Evolutionary conservation across 768 basidiomycete species (phyloP).

Genomic region (Mrakia blollopis): DNA sequence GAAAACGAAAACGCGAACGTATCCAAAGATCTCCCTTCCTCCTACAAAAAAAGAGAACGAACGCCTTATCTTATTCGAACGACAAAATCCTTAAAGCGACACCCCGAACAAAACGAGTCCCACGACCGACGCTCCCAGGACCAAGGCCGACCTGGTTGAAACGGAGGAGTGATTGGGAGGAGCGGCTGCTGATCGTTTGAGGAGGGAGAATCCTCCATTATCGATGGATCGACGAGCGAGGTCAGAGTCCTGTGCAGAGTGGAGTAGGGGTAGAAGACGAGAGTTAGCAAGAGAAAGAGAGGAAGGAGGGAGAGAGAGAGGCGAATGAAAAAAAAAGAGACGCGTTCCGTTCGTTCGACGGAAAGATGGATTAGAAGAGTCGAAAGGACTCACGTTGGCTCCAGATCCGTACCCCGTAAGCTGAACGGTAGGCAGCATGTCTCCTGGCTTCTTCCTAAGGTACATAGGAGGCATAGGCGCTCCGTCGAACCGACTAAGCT

Average conservation of each 20-base stretch:
- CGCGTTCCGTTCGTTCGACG: background rate
- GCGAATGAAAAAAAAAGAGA: background rate
- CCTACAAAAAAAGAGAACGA: too few species aligned
- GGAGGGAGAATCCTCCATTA: background rate
- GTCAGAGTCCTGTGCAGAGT: background rate
- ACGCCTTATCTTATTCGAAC: background rate
- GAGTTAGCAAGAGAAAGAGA: background rate
- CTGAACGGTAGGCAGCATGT: constrained; percentile 72
- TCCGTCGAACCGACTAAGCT: constrained; percentile 74
- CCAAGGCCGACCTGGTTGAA: background rate
- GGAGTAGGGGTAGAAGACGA: background rate
- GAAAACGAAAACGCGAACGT: too few species aligned
- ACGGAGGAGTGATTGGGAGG: background rate
- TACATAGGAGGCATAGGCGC: constrained; percentile 54
- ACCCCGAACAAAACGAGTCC: background rate
- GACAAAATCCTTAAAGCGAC: background rate
- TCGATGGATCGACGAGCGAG: background rate
- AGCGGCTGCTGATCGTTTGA: constrained; percentile 5
- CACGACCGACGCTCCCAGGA: background rate
- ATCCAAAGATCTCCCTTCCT: background rate
- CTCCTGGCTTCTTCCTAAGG: constrained; percentile 60
- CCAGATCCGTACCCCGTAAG: constrained; percentile 49
- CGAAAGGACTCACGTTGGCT: constrained; percentile 37
- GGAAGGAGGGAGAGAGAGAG: background rate
- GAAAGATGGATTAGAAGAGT: background rate